Conservation (phyloP, 2,329 filamentous ascomycete genomes). For the Colletotrichum nymphaeae region DNA sequence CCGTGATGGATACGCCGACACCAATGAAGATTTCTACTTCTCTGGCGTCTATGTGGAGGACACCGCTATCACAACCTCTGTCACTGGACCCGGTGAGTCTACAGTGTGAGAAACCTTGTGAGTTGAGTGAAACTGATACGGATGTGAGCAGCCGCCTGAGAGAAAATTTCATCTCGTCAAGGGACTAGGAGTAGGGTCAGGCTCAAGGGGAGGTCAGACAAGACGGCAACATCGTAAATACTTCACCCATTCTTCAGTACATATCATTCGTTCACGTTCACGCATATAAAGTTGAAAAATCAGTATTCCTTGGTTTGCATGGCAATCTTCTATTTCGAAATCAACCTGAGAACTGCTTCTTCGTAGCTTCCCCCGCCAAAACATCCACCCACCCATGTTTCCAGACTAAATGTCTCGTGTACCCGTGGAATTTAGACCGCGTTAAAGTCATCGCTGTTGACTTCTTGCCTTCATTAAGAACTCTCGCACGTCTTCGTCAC, state of each 20-base stretch:
- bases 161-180: too few relatives aligned
- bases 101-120: neutral
- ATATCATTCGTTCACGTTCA: conserved; percentile 4
- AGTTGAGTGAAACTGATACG: neutral
- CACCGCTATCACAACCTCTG: conserved; percentile 45
- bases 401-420: neutral
- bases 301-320: neutral
- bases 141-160: neutral
- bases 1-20: conserved; percentile 63
- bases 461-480: neutral
- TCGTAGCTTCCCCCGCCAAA: neutral
- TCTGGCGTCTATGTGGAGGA: conserved; percentile 77
- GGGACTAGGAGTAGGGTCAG: neutral
- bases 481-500: neutral
- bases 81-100: conserved; percentile 41
- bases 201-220: neutral
- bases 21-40: conserved; percentile 76
- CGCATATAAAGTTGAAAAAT: neutral
- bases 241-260: neutral
- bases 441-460: neutral
- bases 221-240: neutral
- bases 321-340: neutral
- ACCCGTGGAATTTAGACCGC: too few relatives aligned
- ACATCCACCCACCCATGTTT: neutral
- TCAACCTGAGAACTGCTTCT: too few relatives aligned